phyloP scores from a whole-genome alignment of 192 early-diverging fungal species.

The Pilaira anomala region DNA sequence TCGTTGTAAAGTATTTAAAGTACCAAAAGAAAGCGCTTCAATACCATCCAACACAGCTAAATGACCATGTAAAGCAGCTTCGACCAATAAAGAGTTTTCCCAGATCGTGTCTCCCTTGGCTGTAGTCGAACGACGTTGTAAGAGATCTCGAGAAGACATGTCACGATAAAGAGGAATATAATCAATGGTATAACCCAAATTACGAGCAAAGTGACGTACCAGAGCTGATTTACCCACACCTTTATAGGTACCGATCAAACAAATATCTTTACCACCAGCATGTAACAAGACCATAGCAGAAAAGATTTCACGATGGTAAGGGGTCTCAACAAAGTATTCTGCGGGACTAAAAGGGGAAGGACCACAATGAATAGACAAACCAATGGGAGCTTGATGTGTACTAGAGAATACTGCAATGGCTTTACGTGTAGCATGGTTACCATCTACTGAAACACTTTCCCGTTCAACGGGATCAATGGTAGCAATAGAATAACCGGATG shows the following conservation, averaged over 20 bases:
- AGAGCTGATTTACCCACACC: conserved; percentile 72
- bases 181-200: conserved; percentile 58
- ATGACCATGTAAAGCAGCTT: conserved; percentile 69
- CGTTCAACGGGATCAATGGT: conserved; percentile 23
- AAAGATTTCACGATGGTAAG: conserved; percentile 49
- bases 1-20: conserved; percentile 62
- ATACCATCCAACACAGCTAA: conserved; percentile 74
- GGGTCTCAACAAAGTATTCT: conserved; percentile 57
- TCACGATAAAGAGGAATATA: conserved; percentile 74
- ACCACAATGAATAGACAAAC: conserved; percentile 40
- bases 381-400: conserved; percentile 3
- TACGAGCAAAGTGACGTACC: conserved; percentile 51
- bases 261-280: conserved; percentile 59
- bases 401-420: conserved; percentile 30
- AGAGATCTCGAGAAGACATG: conserved; percentile 75
- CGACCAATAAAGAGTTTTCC: conserved; percentile 69
- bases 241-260: conserved; percentile 64
- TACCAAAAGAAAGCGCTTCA: conserved; percentile 68
- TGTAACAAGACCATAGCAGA: conserved; percentile 56
- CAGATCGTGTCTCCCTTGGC: conserved; percentile 71
- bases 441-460: conserved; percentile 29
- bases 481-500: conserved; percentile 42
- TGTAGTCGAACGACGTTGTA: conserved; percentile 72
- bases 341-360: conserved; percentile 40
- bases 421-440: conserved; percentile 33